Base-by-base conservation (phyloP, 805 yeast species). In the Sugiyamaella mastotermitis region DNA sequence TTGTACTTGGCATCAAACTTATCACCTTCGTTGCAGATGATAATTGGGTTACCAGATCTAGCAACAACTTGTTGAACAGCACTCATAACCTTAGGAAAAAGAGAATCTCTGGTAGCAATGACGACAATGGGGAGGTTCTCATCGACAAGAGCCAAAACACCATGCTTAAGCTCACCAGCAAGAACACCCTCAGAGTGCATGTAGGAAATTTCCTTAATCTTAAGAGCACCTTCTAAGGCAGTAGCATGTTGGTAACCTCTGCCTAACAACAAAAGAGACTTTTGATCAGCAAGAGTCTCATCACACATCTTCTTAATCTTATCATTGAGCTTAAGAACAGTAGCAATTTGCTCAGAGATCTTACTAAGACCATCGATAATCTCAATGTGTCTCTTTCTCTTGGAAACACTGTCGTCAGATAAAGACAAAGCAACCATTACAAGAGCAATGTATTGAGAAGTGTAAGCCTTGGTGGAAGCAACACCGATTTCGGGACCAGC, bases 401-500 rank as follows among this genome's bases (percentile, higher is more conserved):
- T 76, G 31, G 95, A 83, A 35, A 86, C 72, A 43, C 90, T 76
- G 62, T 92, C 97, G 56, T 87, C 94, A 8, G 97, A 84, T 47
- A 92, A 72, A n/a, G 90, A 85, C 38, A 92, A 72, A 1, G 97
- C 97, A 68, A 92, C 74, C 97, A 92, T 86, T 3, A 90, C 97
- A 48, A 92, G 70, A 0, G 98, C 97, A 62, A 94, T 88, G 63
- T 79, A 92, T 64, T 92, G 99, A 8, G 99, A 92, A 5, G 99
- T 92, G 69, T 92, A 92, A 20, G 98, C 98, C 68, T 92, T 92
- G 33, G 99, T 92, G 9, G 97, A 87, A 8, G 99, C 99, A 51
- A 92, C 99, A 64, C 98, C 97, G 48, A 92, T 92, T 67, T 92
- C 99, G 32, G 98, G 98, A 49, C 99, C 99, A 34, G 98, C 98